Base-by-base conservation (phyloP, 2,329 filamentous ascomycete genomes). In the Trichoderma gracile region DNA sequence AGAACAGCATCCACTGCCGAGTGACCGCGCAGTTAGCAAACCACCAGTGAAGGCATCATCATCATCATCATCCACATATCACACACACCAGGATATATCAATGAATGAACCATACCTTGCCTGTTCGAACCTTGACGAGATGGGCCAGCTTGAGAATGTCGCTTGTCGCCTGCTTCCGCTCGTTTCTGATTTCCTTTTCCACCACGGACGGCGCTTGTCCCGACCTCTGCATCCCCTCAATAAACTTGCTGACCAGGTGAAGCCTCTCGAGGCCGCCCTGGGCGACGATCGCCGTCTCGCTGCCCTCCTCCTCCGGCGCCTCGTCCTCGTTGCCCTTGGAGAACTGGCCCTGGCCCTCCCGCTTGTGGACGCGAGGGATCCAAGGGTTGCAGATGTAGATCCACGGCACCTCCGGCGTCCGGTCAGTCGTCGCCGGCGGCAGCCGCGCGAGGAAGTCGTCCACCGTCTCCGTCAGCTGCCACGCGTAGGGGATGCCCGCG, bases 1-100 rank as follows among this genome's bases (percentile, higher is more conserved):
- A 84, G 68, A 92, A 93, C 1, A 94, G 73, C 87, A 93, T 89
- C 91, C 91, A 93, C 86, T 90, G n/a, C 9, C 21, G n/a, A 15
- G 2, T 14, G 25, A 5, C 2, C 14, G 19, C 12, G 33, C 25
- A 4, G 19, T 62, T 9, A 62, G 40, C n/a, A 62, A 62, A 38
- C 5, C 12, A 14, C 33, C 33, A 5, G 14, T 38, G 33, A 19
- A 38, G 38, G 58, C 4, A n/a, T 10, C 4, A 27, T 43, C 9
- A 15, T 23, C 21, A 27, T 23, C n/a, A n/a, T 19, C 30, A 25
- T 58, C 45, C 33, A 14, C 33, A 38, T 14, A 58, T 43, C 38
- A 25, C 30, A 33, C 9, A 33, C 9, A n/a, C n/a, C n/a, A 1
- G 4, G 25, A 23, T 4, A 21, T 21, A 50, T 2, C 10, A 50